Evolutionary conservation across 768 basidiomycete genomes (phyloP), one percentile per base, ranked within the genome.

Genomic region (Tylopilus felleus): DNA sequence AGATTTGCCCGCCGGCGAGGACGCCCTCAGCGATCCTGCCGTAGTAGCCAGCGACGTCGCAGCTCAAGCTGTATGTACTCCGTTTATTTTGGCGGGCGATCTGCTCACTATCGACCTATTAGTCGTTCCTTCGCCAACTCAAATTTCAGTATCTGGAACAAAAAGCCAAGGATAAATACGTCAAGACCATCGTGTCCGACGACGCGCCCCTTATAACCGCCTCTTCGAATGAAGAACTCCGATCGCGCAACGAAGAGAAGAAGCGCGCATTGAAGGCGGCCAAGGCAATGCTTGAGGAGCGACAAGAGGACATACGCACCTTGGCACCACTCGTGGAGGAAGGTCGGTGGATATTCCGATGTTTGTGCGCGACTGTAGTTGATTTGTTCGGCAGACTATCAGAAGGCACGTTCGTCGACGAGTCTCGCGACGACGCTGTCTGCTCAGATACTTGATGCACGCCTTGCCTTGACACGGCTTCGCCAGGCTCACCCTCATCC

Each of bases 141-240:
- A 95, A 95, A 70, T 93, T 91, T 64, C 88, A 90, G 58, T 93
- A 92, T 65, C 74, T 93, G 17, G 91, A 96, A 63, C 90, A 93
- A 68, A 90, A 93, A 60, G 90, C 93, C 4, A 96, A 95, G 65
- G 84, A 91, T 62, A 85, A 88, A 70, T 95, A 94, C 64, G 78
- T 93, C 61, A 87, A 88, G 67, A 85, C 84, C 1, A 93, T 95
- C 61, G 86, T 93, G 46, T 90, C 85, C 65, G 88, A 93, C 57
- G 90, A 94, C 53, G 88, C 90, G 0, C 87, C 88, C 3, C 81
- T 85, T 54, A 82, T 93, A 38, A 87, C 86, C 6, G 83, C 83
- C 8, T 86, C 86, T n/a, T 85, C 87, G 56, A 94, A 93, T 61
- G 82, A 86, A 55, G 79, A 77, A 21, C 77, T 90, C 9, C 71